Evolutionary conservation across 805 yeast genomes (phyloP), one percentile per base, ranked within the genome.

Genomic region (Torulaspora microellipsoides): DNA sequence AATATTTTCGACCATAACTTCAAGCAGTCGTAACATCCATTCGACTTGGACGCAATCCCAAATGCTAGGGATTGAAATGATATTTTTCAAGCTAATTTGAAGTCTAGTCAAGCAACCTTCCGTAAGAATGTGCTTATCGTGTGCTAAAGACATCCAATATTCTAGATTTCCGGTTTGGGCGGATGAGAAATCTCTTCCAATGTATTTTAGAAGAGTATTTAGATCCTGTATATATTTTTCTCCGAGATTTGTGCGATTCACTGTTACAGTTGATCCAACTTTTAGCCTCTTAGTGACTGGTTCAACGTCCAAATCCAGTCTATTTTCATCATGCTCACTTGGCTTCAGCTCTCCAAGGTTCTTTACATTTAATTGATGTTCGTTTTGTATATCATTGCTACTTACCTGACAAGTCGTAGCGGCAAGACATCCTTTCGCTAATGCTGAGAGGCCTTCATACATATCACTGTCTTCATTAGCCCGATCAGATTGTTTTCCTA

Each of bases 191-290:
- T 37, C 43, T 17, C 33, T 29, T 1, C 47, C 53, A 15, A 58
- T 30, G 15, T 29, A 36, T 4, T 39, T 34, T 27, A 54, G 8
- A 15, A 59, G n/a, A 2, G 29, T 30, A 23, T 40, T 38, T 1
- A 63, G 42, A 31, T 58, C 61, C 17, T 42, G 46, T 8, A 60
- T 11, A 40, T 56, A 55, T 39, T 56, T 59, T 2, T 46, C 33
- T 6, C 55, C 53, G 15, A 58, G 20, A 14, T 51, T 48, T 10
- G 45, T 38, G 29, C 54, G 54, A 38, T 54, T 62, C 14, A 62
- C 46, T 8, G 60, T 38, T 8, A 56, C 50, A 23, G 52, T 52
- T 4, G 53, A 35, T 3, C 53, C 46, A 12, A 48, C 30, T 37
- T 54, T 59, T 2, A 45, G 13, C 28, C 38, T 56, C 46, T 58